Base-by-base conservation (phyloP, 2,329 filamentous ascomycete genomes). In the Diaporthe velutina region DNA sequence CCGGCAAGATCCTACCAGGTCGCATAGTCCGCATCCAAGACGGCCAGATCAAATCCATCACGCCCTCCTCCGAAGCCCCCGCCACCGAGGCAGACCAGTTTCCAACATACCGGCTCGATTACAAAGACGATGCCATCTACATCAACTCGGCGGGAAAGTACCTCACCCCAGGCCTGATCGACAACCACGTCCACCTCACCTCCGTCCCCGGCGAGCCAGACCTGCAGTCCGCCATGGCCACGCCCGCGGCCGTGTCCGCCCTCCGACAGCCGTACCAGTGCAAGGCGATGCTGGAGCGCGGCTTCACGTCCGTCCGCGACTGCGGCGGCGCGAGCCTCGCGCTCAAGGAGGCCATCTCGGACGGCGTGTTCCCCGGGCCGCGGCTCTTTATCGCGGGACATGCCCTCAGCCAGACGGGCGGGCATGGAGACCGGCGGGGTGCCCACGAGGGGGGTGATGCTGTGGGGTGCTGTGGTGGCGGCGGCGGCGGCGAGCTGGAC, bases 291-390 rank as follows among this genome's bases (percentile, higher is more conserved):
- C 84, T 92, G 0, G 80, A 82, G 54, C 85, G 90, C 25, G 90
- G 90, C 1, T 92, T 91, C 81, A 92, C 90, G 1, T 88, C 84
- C 2, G 84, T 90, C 3, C 85, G 90, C 4, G 90, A 92, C 78
- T 90, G 87, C 45, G 90, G 90, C 0, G 90, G 90, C 5, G 90
- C 90, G 1, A 83, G 84, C 0, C 80, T 88, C 0, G 88, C 90
- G 1, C 82, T 92, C 25, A 89, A 89, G 76, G 84, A 91, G 77
- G 89, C 90, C 1, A 84, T 92, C 22, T 85, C 83, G 1, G 89
- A 92, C n/a, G 86, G 86, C 2, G 84, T 91, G 0, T 85, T 89
- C 52, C 85, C 86, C 1, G 90, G 90, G 0, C 90, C 90, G 0
- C 81, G 89, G 15, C 79, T 92, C 4, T 90, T 91, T 79, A 88